Conservation (phyloP, 108 stramenopile genomes). For the Epipyxis sp. region DNA sequence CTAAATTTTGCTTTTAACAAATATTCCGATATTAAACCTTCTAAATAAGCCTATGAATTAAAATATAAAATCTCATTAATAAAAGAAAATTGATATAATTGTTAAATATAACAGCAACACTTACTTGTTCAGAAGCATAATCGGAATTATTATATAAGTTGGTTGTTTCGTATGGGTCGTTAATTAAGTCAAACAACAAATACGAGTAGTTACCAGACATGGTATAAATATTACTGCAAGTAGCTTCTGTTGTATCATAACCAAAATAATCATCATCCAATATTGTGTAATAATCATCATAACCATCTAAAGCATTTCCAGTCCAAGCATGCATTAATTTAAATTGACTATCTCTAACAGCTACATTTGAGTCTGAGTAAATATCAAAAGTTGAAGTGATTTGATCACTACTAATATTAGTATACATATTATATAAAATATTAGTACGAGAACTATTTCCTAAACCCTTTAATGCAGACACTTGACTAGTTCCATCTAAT, state of each 20-base stretch:
- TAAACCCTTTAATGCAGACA: neutral
- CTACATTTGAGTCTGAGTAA: neutral
- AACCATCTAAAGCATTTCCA: neutral
- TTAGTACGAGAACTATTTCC: neutral
- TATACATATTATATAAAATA: neutral
- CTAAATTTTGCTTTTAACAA: no score
- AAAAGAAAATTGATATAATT: no score
- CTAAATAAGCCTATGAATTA: no score
- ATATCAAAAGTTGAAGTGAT: no score
- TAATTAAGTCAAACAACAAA: neutral
- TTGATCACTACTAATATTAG: neutral
- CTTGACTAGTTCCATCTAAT: neutral
- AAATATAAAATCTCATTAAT: no score
- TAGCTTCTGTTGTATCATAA: neutral
- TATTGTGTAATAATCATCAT: neutral
- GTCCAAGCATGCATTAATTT: neutral
- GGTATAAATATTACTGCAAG: neutral
- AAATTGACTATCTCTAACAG: neutral
- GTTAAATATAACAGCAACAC: no score
- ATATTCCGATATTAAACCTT: no score
- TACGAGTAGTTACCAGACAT: neutral
- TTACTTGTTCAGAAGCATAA: no score
- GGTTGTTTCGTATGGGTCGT: constrained; percentile 1
- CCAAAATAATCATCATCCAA: neutral
- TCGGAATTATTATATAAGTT: constrained; percentile 2